Evolutionary conservation across 2,329 filamentous ascomycete genomes (phyloP).

Genomic region (Trichoderma sp.): DNA sequence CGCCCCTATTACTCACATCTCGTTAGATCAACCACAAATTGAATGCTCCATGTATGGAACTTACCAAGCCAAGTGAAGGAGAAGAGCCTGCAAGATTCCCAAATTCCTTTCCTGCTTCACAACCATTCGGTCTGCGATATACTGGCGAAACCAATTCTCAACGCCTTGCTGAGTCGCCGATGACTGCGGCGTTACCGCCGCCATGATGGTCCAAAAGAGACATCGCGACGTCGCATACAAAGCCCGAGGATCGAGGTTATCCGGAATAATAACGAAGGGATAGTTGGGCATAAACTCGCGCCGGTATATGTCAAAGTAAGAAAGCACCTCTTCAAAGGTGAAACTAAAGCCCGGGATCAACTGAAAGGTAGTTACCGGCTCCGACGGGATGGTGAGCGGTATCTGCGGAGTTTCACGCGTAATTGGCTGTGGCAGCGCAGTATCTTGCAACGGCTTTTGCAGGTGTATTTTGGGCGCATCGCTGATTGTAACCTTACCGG

Average conservation of each 20-base stretch:
- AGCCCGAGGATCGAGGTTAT: slow-evolving; percentile 27
- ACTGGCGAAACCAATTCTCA: slow-evolving; percentile 37
- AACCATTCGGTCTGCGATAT: slow-evolving; percentile 39
- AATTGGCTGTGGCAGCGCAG: neutral
- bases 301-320: slow-evolving; percentile 36
- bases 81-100: slow-evolving; percentile 40
- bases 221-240: slow-evolving; percentile 35
- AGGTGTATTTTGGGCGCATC: neutral
- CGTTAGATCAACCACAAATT: no score
- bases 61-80: slow-evolving; percentile 40
- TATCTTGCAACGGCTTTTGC: neutral
- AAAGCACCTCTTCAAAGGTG: slow-evolving; percentile 34
- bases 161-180: slow-evolving; percentile 33
- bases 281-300: slow-evolving; percentile 35
- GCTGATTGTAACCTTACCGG: neutral
- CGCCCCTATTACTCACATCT: slow-evolving; percentile 32
- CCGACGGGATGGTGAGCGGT: neutral
- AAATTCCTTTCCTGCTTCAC: slow-evolving; percentile 37
- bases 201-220: slow-evolving; percentile 41
- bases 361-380: slow-evolving; percentile 20
- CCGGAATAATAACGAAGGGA: slow-evolving; percentile 39
- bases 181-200: slow-evolving; percentile 34
- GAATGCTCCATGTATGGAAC: neutral
- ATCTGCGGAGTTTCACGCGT: neutral
- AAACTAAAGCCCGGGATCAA: slow-evolving; percentile 39